These are phyloP conservation scores for Aegilops sharonensis DNA, from an alignment of 176 grass and related monocot species.

Conservation along the genomic window DNA sequence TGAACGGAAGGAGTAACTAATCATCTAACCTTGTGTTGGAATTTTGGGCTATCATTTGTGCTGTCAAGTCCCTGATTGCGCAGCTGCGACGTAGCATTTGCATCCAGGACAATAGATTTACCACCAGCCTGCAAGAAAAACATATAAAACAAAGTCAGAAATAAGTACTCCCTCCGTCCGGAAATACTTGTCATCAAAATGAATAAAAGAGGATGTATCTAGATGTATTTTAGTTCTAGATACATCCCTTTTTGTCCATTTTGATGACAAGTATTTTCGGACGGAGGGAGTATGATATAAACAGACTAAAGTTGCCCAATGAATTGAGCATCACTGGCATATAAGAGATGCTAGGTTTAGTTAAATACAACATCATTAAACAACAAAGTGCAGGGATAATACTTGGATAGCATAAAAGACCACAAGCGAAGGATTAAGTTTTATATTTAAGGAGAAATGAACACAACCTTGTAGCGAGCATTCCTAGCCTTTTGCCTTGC, in stretches of 20 bases:
- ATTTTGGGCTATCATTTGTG: conserved; percentile 91
- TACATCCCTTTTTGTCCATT: too few species aligned
- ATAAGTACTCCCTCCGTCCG: background rate
- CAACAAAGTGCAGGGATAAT: background rate
- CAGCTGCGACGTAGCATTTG: conserved; percentile 76
- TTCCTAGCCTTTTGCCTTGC: conserved; percentile 88
- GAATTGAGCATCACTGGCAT: background rate
- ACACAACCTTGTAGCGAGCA: conserved; percentile 77
- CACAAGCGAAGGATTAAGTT: background rate
- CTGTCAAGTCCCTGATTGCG: conserved; percentile 54
- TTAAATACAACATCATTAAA: background rate
- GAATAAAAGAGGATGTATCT: too few species aligned
- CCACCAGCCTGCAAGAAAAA: conserved; percentile 55
- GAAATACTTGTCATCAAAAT: too few species aligned
- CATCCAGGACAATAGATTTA: conserved; percentile 79
- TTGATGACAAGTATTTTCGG: too few species aligned
- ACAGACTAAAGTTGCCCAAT: background rate
- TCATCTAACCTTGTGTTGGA: conserved; percentile 64
- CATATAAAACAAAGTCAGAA: background rate
- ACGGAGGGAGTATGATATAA: background rate
- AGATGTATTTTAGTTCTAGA: too few species aligned
- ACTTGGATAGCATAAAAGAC: background rate
- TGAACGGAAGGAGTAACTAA: conserved; percentile 31
- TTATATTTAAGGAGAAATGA: background rate
- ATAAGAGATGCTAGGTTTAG: background rate